Evolutionary conservation across 148 eudicot species (phyloP), one percentile per base, ranked within the genome.

Genomic region (Bassia scoparia): DNA sequence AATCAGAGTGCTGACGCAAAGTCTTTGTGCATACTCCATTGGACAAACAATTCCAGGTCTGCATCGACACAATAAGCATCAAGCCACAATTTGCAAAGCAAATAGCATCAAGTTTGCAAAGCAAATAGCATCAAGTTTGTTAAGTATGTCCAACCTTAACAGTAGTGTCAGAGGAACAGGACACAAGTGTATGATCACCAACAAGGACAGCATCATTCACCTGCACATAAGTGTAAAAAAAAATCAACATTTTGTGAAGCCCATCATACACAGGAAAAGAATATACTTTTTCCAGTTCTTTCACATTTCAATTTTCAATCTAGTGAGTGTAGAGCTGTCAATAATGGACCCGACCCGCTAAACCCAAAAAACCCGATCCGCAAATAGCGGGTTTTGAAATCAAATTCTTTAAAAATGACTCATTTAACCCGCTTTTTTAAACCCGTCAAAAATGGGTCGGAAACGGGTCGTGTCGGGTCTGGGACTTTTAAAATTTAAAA

Each of bases 101-200:
- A 46, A 55, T 4, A 48, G 20, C 21, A 0, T 54, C 23, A 52
- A 27, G 10, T n/a, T n/a, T n/a, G n/a, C n/a, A n/a, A n/a, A n/a
- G n/a, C n/a, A n/a, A 46, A 55, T 4, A 48, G 20, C 21, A 0
- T 54, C 23, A 52, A 27, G 10, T 17, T 3, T 56, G 35, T 77
- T 30, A 30, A 20, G 70, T 63, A 17, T 48, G 52, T 23, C 69
- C 69, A 73, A 95, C 98, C 96, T 95, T 95, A 64, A 95, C 84
- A 9, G 98, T 87, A 37, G 98, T 85, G 66, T 95, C 98, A 30
- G 98, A 95, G 72, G 98, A 95, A 77, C 98, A 95, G 16, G 98
- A 95, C 31, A 95, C 97, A 76, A 95, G 88, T 9, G 93, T 89
- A 68, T 83, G 87, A 75, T 84, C 89, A 69, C 97, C 97, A 48